These are phyloP conservation scores for Chrysanthemum seticuspe DNA, from an alignment of 129 eudicot species.

Conservation along the genomic window DNA sequence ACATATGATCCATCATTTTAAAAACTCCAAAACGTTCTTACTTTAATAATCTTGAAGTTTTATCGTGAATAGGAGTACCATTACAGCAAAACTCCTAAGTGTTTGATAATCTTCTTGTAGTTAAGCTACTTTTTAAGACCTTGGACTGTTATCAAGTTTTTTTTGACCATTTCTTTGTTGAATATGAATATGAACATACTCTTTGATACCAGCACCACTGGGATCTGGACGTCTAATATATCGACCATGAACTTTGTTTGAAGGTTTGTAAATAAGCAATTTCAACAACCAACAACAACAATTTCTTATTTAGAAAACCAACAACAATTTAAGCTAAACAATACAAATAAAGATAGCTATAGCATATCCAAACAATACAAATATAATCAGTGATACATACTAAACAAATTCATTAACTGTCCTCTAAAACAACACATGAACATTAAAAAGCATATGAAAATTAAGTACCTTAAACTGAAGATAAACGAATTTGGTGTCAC, in stretches of 20 bases:
- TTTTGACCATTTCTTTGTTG: slow-evolving; percentile 94
- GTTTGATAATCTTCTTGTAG: slow-evolving; percentile 83
- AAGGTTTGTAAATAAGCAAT: not conserved
- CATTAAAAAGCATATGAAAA: too few species aligned
- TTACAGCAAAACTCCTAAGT: slow-evolving; percentile 85
- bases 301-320: too few species aligned
- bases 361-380: too few species aligned
- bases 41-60: slow-evolving; percentile 94
- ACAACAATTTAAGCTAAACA: too few species aligned
- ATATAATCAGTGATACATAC: too few species aligned
- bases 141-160: slow-evolving; percentile 87
- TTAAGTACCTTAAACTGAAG: too few species aligned
- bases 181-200: slow-evolving; percentile 88
- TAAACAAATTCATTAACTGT: too few species aligned
- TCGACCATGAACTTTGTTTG: slow-evolving; percentile 73
- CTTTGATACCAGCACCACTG: slow-evolving; percentile 69
- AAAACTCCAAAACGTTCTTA: slow-evolving; percentile 75
- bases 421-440: too few species aligned
- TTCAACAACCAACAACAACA: too few species aligned
- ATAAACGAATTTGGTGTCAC: too few species aligned
- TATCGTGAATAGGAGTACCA: slow-evolving; percentile 82
- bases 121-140: slow-evolving; percentile 82
- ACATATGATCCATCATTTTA: slow-evolving; percentile 2
- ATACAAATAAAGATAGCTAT: too few species aligned
- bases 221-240: slow-evolving; percentile 50